phyloP scores from a whole-genome alignment of 345 rosid genomes.

The Murraya koenigii region DNA sequence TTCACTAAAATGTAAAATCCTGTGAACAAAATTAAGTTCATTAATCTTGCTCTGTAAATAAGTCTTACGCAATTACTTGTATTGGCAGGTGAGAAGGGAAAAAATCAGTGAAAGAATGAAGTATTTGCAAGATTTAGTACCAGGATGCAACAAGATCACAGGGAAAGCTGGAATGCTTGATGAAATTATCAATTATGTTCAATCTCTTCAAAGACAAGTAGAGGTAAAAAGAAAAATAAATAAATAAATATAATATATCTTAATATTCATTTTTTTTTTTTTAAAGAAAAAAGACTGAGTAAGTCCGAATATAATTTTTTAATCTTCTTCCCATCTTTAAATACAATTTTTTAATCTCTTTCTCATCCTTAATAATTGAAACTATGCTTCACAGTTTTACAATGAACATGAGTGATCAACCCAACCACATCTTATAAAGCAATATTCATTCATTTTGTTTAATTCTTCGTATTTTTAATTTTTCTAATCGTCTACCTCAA shows the following conservation, averaged over 20 bases:
- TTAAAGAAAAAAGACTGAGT: no score
- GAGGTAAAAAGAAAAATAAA: constrained; percentile 39
- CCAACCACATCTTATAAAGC: no score
- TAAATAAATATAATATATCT: not conserved
- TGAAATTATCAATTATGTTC: constrained; percentile 78
- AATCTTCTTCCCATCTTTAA: no score
- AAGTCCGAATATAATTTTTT: no score
- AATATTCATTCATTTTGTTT: not conserved
- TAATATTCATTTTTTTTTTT: not conserved
- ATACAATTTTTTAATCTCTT: no score
- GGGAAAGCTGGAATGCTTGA: constrained; percentile 92
- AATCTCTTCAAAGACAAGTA: constrained; percentile 74
- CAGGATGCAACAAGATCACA: constrained; percentile 65
- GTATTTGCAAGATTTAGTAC: constrained; percentile 77
- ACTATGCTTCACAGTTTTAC: no score
- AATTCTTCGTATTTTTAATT: not conserved
- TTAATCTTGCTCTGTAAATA: no score
- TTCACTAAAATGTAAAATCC: no score
- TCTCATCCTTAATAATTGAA: no score
- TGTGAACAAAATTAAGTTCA: no score
- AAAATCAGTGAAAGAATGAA: constrained; percentile 86
- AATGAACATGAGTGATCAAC: no score
- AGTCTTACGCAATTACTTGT: not conserved
- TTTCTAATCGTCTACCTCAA: not conserved
- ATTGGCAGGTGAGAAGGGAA: constrained; percentile 73